A percentile compares a stretch with the other conserved stretches of the same genome.
These are phyloP conservation scores for Lentinus tigrinus DNA, from an alignment of 768 basidiomycete species.

Conservation along the genomic window DNA sequence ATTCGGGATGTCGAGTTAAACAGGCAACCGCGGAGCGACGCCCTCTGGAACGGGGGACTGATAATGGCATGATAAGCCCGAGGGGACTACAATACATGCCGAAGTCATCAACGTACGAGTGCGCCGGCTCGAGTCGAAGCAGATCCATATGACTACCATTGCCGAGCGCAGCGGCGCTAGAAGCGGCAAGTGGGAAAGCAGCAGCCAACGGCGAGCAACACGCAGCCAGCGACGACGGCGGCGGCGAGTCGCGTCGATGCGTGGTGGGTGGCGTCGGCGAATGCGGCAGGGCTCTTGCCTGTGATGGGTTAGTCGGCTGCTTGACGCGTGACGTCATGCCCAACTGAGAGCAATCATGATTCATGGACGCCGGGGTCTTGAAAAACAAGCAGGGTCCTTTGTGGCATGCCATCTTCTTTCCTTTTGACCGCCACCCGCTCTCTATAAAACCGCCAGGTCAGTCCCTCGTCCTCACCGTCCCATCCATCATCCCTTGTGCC, in stretches of 20 bases:
- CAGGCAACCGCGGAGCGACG: slow-evolving; percentile 1
- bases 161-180: neutral
- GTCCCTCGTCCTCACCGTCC: neutral
- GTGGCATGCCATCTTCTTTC: neutral
- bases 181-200: neutral
- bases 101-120: neutral
- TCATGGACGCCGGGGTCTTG: neutral
- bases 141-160: slow-evolving; percentile 1
- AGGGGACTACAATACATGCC: neutral
- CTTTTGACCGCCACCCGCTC: slow-evolving; percentile 5
- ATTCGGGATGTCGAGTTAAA: neutral
- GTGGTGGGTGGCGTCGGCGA: neutral
- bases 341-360: neutral
- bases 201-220: neutral
- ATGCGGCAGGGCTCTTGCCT: slow-evolving; percentile 10
- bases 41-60: slow-evolving; percentile 17
- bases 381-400: neutral
- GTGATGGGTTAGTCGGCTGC: neutral
- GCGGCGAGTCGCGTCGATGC: neutral
- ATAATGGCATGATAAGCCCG: slow-evolving; percentile 18
- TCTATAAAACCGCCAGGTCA: slow-evolving; percentile 5
- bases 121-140: slow-evolving; percentile 6
- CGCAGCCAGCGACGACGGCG: neutral
- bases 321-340: slow-evolving; percentile 18
- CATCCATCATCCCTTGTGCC: neutral